Percentiles rank a stretch among this genome's conserved stretches.
phyloP scores from a whole-genome alignment of 805 yeast genomes.

The Hanseniaspora lachancei region DNA sequence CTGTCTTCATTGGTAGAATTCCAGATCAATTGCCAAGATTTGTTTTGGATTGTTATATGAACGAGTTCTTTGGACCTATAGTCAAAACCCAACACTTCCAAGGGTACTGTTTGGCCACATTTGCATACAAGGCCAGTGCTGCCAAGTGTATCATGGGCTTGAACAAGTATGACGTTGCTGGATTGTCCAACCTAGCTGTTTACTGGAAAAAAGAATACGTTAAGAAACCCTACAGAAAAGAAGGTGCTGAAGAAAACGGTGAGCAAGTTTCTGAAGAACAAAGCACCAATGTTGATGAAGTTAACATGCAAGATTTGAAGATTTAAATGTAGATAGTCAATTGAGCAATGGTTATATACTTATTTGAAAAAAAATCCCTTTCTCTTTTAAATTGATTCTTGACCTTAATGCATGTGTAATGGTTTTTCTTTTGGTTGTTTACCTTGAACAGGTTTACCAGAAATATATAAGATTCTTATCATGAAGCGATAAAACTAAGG shows the following conservation, averaged over 20 bases:
- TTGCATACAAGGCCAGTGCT: conserved; percentile 77
- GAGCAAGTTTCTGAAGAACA: conserved; percentile 8
- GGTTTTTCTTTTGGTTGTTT: too few relatives aligned
- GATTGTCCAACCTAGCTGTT: conserved; percentile 66
- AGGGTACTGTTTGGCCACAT: conserved; percentile 81
- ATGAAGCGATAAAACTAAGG: too few relatives aligned
- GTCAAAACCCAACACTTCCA: conserved; percentile 14
- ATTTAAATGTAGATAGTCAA: not conserved
- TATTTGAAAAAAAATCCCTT: too few relatives aligned
- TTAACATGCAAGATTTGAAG: conserved; percentile 4
- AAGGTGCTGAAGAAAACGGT: conserved; percentile 12
- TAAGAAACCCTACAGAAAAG: conserved; percentile 24
- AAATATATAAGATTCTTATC: too few relatives aligned
- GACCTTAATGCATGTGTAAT: too few relatives aligned
- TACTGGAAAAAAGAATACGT: conserved; percentile 73
- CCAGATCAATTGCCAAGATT: conserved; percentile 35
- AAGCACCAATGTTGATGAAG: conserved; percentile 14
- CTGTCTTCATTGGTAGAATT: conserved; percentile 77
- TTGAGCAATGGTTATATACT: too few relatives aligned
- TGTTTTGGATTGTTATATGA: conserved; percentile 18
- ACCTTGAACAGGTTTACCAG: too few relatives aligned
- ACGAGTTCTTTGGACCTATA: conserved; percentile 12
- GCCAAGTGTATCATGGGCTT: conserved; percentile 76
- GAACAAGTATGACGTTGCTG: conserved; percentile 48
- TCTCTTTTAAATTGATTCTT: too few relatives aligned